These are phyloP conservation scores for Plantago lanceolata DNA, from an alignment of 305 asterid genomes.

Conservation along the genomic window DNA sequence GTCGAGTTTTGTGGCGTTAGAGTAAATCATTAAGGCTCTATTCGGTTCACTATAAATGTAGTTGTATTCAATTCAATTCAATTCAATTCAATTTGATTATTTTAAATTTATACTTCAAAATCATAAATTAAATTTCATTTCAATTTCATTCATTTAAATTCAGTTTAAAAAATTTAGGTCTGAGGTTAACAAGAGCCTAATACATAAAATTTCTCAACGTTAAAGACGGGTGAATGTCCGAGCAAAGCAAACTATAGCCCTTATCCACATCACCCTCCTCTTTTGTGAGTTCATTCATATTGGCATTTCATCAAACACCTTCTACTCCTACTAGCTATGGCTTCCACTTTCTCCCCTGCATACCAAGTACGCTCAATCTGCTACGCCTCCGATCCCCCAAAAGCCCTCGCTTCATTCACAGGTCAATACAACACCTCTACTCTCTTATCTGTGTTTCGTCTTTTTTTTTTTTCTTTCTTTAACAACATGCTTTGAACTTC, in stretches of 20 bases:
- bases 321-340: slow-evolving; percentile 35
- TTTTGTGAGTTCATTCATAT: neutral
- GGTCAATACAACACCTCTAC: slow-evolving; percentile 18
- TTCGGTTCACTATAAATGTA: too few relatives aligned
- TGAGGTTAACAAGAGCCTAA: too few relatives aligned
- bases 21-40: too few relatives aligned
- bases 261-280: slow-evolving; percentile 8
- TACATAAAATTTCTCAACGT: too few relatives aligned
- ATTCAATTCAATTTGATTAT: too few relatives aligned
- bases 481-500: neutral
- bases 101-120: too few relatives aligned
- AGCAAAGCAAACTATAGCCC: neutral
- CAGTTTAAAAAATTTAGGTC: too few relatives aligned
- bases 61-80: too few relatives aligned
- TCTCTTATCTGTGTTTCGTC: neutral
- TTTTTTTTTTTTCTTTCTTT: neutral
- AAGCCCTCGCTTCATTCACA: slow-evolving; percentile 36
- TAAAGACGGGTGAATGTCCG: too few relatives aligned
- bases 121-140: too few relatives aligned
- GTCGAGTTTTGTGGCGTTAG: too few relatives aligned
- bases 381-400: slow-evolving; percentile 40
- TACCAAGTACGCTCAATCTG: slow-evolving; percentile 46
- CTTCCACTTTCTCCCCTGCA: slow-evolving; percentile 55
- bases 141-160: too few relatives aligned
- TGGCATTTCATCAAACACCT: slow-evolving; percentile 36